Percentiles rank a stretch among this genome's conserved stretches.
These are phyloP conservation scores for Parsonsia alboflavescens DNA, from an alignment of 257 asterid genomes.

Conservation along the genomic window DNA sequence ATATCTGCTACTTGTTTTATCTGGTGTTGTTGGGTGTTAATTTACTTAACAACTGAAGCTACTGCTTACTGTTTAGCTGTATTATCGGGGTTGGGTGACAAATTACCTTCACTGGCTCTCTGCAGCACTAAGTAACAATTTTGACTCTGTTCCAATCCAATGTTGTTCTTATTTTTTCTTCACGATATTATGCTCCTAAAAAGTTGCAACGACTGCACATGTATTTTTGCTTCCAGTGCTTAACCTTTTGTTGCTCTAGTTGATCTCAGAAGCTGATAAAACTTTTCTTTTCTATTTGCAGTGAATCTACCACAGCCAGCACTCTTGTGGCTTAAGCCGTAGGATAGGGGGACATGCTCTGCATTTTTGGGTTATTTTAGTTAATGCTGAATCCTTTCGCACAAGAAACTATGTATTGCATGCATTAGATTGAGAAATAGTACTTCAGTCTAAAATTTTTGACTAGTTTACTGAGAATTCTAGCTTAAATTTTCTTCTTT, in stretches of 20 bases:
- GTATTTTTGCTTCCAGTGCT: background rate
- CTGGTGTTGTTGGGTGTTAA: too few relatives aligned
- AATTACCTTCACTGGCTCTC: too few relatives aligned
- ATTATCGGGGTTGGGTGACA: too few relatives aligned
- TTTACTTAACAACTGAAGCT: too few relatives aligned
- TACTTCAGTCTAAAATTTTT: constrained; percentile 14
- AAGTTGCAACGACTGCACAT: background rate
- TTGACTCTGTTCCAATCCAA: background rate
- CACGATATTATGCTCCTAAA: background rate
- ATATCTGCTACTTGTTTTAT: too few relatives aligned
- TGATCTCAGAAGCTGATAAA: background rate
- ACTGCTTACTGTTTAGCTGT: too few relatives aligned
- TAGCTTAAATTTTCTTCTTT: background rate
- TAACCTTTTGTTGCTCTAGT: background rate
- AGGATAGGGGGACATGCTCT: background rate
- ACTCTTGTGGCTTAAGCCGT: constrained; percentile 58
- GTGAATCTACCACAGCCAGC: constrained; percentile 88
- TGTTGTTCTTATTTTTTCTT: background rate
- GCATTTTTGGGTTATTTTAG: background rate
- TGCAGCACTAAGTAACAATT: background rate
- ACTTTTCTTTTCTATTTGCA: constrained; percentile 26
- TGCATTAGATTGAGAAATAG: constrained; percentile 12
- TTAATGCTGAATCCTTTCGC: background rate
- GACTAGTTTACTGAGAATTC: constrained; percentile 5
- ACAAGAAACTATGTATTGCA: background rate